Evolutionary conservation across 306 rosid genomes (phyloP).

Genomic region (Medicago lupulina): DNA sequence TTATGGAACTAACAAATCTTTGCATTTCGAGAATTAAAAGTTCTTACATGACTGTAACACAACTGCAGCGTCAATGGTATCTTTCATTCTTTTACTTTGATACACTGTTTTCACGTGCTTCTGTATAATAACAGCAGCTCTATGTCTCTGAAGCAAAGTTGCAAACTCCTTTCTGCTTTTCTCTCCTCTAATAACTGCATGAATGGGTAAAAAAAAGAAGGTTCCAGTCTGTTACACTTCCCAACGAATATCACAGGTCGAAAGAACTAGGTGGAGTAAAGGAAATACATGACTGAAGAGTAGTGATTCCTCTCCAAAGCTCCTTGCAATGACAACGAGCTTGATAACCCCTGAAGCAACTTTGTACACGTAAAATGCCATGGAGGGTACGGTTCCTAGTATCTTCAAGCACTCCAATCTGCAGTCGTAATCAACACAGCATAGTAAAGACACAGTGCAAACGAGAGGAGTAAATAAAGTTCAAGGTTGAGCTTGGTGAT

Average conservation of each 20-base stretch:
- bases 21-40: constrained; percentile 12
- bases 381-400: constrained; percentile 94
- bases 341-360: constrained; percentile 95
- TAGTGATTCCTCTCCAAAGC: constrained; percentile 68
- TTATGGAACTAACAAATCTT: constrained; percentile 23
- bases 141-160: constrained; percentile 64
- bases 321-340: constrained; percentile 74
- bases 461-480: constrained; percentile 27
- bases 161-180: constrained; percentile 73
- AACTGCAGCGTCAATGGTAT: constrained; percentile 64
- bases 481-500: constrained; percentile 21
- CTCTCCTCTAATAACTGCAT: constrained; percentile 82
- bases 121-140: constrained; percentile 79
- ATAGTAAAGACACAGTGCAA: constrained; percentile 15
- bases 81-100: constrained; percentile 59
- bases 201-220: constrained; percentile 35
- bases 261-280: constrained; percentile 33
- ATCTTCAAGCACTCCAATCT: constrained; percentile 98
- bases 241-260: constrained; percentile 42
- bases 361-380: constrained; percentile 90
- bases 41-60: constrained; percentile 75
- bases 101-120: constrained; percentile 62
- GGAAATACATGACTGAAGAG: constrained; percentile 87
- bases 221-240: constrained; percentile 29
- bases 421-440: constrained; percentile 40